Evolutionary conservation across 129 eudicot genomes (phyloP).

Genomic region (Chrysanthemum seticuspe): DNA sequence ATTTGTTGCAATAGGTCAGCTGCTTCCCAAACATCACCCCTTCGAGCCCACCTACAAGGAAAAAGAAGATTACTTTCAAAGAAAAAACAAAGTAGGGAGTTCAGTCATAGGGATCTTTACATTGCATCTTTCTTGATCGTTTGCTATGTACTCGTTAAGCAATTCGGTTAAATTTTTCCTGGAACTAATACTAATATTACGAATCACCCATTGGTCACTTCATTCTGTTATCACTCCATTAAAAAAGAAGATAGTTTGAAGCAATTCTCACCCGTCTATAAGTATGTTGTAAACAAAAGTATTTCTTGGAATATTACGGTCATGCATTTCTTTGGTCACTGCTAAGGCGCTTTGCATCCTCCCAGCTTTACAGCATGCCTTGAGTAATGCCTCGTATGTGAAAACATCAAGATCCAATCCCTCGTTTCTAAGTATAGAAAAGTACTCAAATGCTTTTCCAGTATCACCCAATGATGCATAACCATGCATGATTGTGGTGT

Average conservation of each 20-base stretch:
- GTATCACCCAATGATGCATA: slow-evolving; percentile 97
- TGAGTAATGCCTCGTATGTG: slow-evolving; percentile 87
- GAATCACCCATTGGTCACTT: too few species aligned
- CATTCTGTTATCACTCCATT: too few species aligned
- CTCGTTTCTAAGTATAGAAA: slow-evolving; percentile 70
- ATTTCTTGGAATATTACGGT: slow-evolving; percentile 67
- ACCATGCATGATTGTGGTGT: slow-evolving; percentile 92
- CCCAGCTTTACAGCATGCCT: slow-evolving; percentile 97
- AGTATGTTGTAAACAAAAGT: slow-evolving; percentile 90
- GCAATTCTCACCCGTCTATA: slow-evolving; percentile 71
- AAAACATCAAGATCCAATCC: slow-evolving; percentile 88
- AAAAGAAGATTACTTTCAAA: background rate
- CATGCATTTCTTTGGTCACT: slow-evolving; percentile 94
- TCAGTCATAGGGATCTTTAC: background rate
- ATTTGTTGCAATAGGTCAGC: slow-evolving; percentile 95
- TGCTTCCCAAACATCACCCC: slow-evolving; percentile 99
- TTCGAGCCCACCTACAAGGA: slow-evolving; percentile 87
- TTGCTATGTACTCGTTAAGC: too few species aligned
- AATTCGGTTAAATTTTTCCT: too few species aligned
- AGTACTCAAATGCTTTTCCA: slow-evolving; percentile 94
- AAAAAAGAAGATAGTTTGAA: too few species aligned
- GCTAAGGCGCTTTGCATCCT: slow-evolving; percentile 99
- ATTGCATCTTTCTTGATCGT: background rate
- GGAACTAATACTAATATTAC: too few species aligned
- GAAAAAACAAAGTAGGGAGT: background rate